Evolutionary conservation across 2,329 filamentous ascomycete genomes (phyloP), one percentile per base, ranked within the genome.

Genomic region (Lanzia echinophila): DNA sequence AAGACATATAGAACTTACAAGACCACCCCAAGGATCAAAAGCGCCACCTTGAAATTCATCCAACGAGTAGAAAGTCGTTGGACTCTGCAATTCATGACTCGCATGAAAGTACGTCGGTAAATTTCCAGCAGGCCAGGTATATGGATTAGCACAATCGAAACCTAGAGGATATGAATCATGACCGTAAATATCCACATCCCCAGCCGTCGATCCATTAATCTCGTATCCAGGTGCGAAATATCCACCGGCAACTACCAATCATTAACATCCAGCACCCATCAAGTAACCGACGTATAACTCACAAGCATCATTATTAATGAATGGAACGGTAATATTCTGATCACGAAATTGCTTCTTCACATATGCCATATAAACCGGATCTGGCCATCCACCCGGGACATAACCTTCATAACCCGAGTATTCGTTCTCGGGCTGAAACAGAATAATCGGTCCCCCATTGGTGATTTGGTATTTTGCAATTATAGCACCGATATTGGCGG

Each of bases 381-480:
- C 82, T 0, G 85, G 85, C 59, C 86, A 88, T 2, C 71, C 69
- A 0, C 70, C 68, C 3, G 69, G 67, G n/a, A 78, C 71, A 2
- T 71, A 71, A 3, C 70, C 70, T 15, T 71, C 69, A 1, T 74
- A 75, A 17, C 72, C 69, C 1, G 79, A 83, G 65, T 92, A 91
- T 67, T 94, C 89, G 58, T 94, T 95, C 67, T 95, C 89, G 0
- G 87, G 84, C 67, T 95, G 89, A 41, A 87, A 78, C 1, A 92
- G 71, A 56, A 95, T 88, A 7, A 95, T 77, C 0, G 88, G 88
- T 0, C 89, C 89, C 0, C 87, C 88, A 50, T 91, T 88, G 1
- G 87, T 92, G 63, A 95, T 91, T 63, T 94, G 88, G 0, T 81
- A 83, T 52, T 83, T 80, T 3, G 88, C 86, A 60, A 95, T 84